These are phyloP conservation scores for Ustilago curta DNA, from an alignment of 1,284 basidiomycete species.

Conservation along the genomic window DNA sequence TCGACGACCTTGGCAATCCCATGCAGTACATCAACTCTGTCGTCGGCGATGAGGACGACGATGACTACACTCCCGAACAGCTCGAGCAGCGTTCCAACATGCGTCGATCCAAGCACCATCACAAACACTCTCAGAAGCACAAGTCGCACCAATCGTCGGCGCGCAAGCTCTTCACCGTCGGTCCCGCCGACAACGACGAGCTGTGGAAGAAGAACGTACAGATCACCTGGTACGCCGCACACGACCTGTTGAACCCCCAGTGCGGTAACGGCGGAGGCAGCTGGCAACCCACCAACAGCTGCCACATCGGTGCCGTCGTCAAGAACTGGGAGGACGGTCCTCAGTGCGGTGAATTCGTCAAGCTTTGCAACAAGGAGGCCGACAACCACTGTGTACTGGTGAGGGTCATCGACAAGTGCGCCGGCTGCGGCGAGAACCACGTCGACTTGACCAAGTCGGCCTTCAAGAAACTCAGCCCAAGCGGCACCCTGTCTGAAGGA, in stretches of 20 bases:
- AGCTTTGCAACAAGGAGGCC: conserved; percentile 59
- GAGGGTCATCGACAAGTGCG: conserved; percentile 66
- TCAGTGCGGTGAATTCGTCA: conserved; percentile 65
- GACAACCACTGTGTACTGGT: conserved; percentile 53
- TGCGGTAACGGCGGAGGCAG: conserved; percentile 58
- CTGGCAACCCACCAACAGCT: conserved; percentile 60
- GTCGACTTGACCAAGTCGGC: conserved; percentile 65
- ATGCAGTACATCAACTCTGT: conserved; percentile 57
- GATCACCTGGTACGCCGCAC: conserved; percentile 65
- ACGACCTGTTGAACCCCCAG: conserved; percentile 62
- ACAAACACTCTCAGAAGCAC: conserved; percentile 31
- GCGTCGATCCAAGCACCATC: conserved; percentile 45
- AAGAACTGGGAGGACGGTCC: conserved; percentile 54
- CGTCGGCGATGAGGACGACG: conserved; percentile 53
- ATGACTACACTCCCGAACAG: conserved; percentile 46
- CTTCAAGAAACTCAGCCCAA: conserved; percentile 60
- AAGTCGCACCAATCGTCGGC: neutral
- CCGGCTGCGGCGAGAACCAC: conserved; percentile 56
- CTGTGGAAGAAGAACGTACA: conserved; percentile 41
- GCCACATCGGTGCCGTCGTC: conserved; percentile 64
- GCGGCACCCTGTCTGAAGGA: conserved; percentile 58
- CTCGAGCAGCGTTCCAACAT: conserved; percentile 37
- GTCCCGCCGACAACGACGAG: conserved; percentile 25
- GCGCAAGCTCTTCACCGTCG: conserved; percentile 39
- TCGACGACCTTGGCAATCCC: conserved; percentile 54